Conservation (phyloP, 2,329 filamentous ascomycete species). For the Amylocarpus encephaloides region DNA sequence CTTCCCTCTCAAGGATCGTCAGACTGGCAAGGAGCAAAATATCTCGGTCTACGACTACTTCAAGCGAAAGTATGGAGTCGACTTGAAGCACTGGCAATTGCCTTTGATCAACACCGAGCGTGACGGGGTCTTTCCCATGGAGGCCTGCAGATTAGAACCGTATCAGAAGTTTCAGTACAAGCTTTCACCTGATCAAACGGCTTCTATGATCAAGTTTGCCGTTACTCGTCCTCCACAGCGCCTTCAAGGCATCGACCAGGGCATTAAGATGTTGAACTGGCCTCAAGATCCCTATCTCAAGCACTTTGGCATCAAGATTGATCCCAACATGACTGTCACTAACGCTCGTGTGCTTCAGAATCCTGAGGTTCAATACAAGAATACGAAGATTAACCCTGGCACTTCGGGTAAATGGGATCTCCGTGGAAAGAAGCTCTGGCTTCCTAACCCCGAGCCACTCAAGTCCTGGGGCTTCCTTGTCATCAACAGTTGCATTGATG, state of each 20-base stretch:
- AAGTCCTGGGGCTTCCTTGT: slow-evolving; percentile 70
- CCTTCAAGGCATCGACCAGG: slow-evolving; percentile 59
- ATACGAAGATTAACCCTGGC: slow-evolving; percentile 49
- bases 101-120: slow-evolving; percentile 54
- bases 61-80: slow-evolving; percentile 45
- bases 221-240: slow-evolving; percentile 70
- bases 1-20: slow-evolving; percentile 44
- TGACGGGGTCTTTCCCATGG: slow-evolving; percentile 53
- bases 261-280: slow-evolving; percentile 64
- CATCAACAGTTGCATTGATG: slow-evolving; percentile 49
- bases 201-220: slow-evolving; percentile 87
- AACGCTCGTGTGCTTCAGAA: slow-evolving; percentile 65
- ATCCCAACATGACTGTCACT: slow-evolving; percentile 54
- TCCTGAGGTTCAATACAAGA: slow-evolving; percentile 62
- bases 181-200: slow-evolving; percentile 57
- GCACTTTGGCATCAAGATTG: slow-evolving; percentile 69
- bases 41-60: slow-evolving; percentile 50
- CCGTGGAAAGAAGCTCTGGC: slow-evolving; percentile 70
- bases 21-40: slow-evolving; percentile 36
- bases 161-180: slow-evolving; percentile 60
- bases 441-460: slow-evolving; percentile 55
- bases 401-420: slow-evolving; percentile 80
- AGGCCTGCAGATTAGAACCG: slow-evolving; percentile 45
- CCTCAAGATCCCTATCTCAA: slow-evolving; percentile 60
- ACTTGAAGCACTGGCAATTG: slow-evolving; percentile 41